A percentile compares a stretch with the other conserved stretches of the same genome.
phyloP scores from a whole-genome alignment of 228 moss, liverwort and hornwort species.

The Sphagnum magellanicum region DNA sequence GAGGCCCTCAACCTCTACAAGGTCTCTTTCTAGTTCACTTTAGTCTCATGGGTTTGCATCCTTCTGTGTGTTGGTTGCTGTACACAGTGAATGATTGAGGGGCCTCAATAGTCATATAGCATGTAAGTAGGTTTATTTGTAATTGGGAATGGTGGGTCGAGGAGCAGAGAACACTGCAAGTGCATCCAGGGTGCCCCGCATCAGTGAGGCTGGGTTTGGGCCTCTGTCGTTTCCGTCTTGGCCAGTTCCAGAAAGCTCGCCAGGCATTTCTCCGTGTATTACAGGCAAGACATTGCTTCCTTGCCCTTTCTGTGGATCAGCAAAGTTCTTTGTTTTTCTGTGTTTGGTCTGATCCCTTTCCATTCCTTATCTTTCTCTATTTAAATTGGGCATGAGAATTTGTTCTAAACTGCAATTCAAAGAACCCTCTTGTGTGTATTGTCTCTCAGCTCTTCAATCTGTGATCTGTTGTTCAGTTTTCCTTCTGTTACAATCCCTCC shows the following conservation, averaged over 20 bases:
- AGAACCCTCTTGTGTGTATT: too few species aligned
- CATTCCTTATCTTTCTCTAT: too few species aligned
- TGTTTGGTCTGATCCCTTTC: neutral
- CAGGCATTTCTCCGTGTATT: constrained; percentile 95
- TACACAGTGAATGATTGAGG: neutral
- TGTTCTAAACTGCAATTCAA: too few species aligned
- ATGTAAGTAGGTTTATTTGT: neutral
- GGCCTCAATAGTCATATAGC: too few species aligned
- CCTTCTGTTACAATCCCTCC: too few species aligned
- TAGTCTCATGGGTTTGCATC: neutral
- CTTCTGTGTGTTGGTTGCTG: constrained; percentile 2
- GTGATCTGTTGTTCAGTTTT: too few species aligned
- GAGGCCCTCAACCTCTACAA: constrained; percentile 81
- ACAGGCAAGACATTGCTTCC: constrained; percentile 20
- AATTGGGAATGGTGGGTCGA: neutral
- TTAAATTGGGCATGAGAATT: too few species aligned
- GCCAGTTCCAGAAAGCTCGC: constrained; percentile 81
- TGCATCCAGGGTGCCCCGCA: constrained; percentile 88
- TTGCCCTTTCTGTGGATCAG: neutral
- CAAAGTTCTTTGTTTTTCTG: neutral
- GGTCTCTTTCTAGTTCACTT: constrained; percentile 15
- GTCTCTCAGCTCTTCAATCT: too few species aligned
- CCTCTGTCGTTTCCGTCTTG: constrained; percentile 82
- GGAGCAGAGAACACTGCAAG: constrained; percentile 59
- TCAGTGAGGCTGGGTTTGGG: constrained; percentile 92